Percentiles rank a stretch among this genome's conserved stretches.
Evolutionary conservation across 768 basidiomycete species (phyloP).

Genomic region (Phanerodontia chrysosporium): DNA sequence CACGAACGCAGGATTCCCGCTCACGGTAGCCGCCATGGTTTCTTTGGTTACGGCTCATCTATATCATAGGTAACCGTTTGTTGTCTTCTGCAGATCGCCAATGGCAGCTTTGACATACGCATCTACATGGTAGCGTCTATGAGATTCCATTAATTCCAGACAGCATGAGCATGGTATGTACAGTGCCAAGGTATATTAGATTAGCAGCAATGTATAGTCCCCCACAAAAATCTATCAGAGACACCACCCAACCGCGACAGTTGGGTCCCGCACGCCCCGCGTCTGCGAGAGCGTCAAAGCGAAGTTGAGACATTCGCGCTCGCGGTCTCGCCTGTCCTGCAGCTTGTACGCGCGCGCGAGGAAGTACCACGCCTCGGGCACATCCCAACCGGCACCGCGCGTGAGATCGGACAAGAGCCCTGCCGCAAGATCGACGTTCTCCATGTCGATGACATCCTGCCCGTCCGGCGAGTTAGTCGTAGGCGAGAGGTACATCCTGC

Average conservation of each 20-base stretch:
- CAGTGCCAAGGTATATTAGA: not conserved
- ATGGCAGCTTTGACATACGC: constrained; percentile 14
- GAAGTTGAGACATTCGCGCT: constrained; percentile 67
- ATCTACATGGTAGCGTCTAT: not conserved
- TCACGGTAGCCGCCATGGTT: constrained; percentile 19
- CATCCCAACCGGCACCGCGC: constrained; percentile 81
- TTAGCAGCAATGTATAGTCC: not conserved
- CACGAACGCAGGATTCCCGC: constrained; percentile 28
- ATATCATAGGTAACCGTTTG: constrained; percentile 14
- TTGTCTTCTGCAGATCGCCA: constrained; percentile 7
- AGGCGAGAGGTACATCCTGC: constrained; percentile 62
- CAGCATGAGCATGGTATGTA: not conserved
- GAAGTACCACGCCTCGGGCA: constrained; percentile 93
- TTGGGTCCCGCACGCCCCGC: constrained; percentile 60
- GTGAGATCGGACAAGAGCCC: constrained; percentile 76
- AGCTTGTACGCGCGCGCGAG: constrained; percentile 77
- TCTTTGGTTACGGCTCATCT: constrained; percentile 12
- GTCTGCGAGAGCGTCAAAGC: constrained; percentile 64
- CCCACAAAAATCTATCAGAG: constrained; percentile 24
- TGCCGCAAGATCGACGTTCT: constrained; percentile 76
- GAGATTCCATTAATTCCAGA: not conserved
- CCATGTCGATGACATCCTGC: constrained; percentile 21
- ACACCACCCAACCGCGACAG: constrained; percentile 65
- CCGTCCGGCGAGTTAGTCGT: constrained; percentile 19
- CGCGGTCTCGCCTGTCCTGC: constrained; percentile 67